Percentiles rank a stretch among this genome's conserved stretches.
Evolutionary conservation across 1,139 yeast genomes (phyloP).

Genomic region (Casaregolazyma suthepensis): DNA sequence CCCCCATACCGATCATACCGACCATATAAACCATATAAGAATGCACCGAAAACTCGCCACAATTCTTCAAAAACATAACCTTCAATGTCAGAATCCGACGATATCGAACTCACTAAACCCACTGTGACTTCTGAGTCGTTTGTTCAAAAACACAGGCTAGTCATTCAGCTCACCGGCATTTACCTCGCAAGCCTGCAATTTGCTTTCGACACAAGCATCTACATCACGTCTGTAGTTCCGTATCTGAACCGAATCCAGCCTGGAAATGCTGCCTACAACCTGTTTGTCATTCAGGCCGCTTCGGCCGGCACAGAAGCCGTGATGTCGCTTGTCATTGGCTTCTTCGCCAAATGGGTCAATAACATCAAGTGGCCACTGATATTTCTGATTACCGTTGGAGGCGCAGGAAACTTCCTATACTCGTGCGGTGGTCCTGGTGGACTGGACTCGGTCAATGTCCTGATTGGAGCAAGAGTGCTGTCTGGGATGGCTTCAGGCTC

Average conservation of each 20-base stretch:
- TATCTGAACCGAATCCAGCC: not conserved
- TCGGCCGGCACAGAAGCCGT: constrained; percentile 2
- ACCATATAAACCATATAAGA: not conserved
- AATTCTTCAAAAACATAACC: not conserved
- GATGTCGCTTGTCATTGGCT: not conserved
- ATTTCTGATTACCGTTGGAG: not conserved
- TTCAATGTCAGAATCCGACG: not conserved
- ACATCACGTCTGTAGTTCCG: constrained; percentile 1
- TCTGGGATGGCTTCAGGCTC: constrained; percentile 2
- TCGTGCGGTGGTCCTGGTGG: constrained; percentile 3
- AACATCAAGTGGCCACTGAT: not conserved
- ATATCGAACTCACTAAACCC: not conserved
- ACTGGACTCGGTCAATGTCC: not conserved
- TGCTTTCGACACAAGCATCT: constrained; percentile 1
- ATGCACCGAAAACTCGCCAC: not conserved
- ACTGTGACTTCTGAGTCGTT: not conserved
- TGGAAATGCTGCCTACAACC: not conserved
- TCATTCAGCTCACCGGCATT: not conserved
- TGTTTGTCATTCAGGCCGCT: constrained; percentile 3
- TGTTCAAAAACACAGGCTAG: not conserved
- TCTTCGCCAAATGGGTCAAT: not conserved
- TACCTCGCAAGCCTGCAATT: not conserved
- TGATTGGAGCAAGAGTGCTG: not conserved
- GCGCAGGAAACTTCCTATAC: constrained; percentile 1
- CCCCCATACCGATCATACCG: not conserved